Base-by-base conservation (phyloP, 176 grass and related monocot genomes). In the Canna indica region DNA sequence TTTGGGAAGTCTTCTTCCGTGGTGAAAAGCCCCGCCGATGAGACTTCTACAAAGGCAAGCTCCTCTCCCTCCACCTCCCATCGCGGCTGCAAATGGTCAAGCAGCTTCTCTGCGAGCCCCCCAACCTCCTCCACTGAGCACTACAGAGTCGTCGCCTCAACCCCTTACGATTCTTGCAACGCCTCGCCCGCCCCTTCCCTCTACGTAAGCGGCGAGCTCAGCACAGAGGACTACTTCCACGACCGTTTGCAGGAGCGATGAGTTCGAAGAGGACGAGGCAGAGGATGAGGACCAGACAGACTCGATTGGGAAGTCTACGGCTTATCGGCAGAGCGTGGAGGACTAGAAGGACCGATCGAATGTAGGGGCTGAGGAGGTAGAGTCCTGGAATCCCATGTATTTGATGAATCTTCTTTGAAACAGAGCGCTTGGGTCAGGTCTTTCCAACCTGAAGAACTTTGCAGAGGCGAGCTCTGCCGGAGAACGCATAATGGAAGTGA, bases 91-190 rank as follows among this genome's bases (percentile, higher is more conserved):
- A 73, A 18, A 59, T 44, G 52, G 71, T 73, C 7, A 32, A 73
- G 34, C 53, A 59, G 4, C 47, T 57, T 24, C 70, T 72, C 17
- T 10, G 22, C 45, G 22, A 18, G 3, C 47, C 48, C 2, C 34
- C 64, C 33, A 18, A n/a, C n/a, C n/a, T n/a, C 70, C 20, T 4
- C 64, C n/a, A n/a, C n/a, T n/a, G n/a, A n/a, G n/a, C n/a, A n/a
- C 64, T 0, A 1, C 22, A 63, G 28, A 15, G 34, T 28, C 1
- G 16, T 22, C n/a, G 65, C 15, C 34, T 72, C 33, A 67, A 76
- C 46, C 10, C 30, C 20, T 45, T 62, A 80, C 58, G 77, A 63
- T 60, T 75, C 65, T 73, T 16, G 80, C 87, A 27, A 90, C 82
- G 20, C 75, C 76, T 0, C 69, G 76, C 15, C 69, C 69, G 29